These are phyloP conservation scores for Chrysanthemum lavandulifolium DNA, from an alignment of 129 eudicot genomes.

Conservation along the genomic window DNA sequence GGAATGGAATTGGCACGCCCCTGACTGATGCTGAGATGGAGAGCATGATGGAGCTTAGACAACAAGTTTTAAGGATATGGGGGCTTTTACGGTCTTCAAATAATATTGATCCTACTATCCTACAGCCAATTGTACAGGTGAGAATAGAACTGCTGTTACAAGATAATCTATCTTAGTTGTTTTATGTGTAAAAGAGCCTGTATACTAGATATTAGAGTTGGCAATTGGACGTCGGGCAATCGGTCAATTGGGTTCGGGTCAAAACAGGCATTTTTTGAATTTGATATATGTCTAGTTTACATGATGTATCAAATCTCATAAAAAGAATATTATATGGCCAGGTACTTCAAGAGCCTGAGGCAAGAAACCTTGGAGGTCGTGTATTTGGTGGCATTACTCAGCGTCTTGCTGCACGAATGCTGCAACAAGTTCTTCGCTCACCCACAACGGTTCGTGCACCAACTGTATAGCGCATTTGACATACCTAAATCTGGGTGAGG, in stretches of 20 bases:
- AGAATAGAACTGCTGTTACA: not conserved
- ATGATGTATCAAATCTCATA: constrained; percentile 11
- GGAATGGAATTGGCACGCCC: constrained; percentile 45
- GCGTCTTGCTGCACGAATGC: constrained; percentile 90
- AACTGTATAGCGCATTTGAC: constrained; percentile 23
- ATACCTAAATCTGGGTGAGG: constrained; percentile 16
- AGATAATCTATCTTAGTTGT: constrained; percentile 1
- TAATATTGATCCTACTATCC: constrained; percentile 71
- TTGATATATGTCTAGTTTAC: not conserved
- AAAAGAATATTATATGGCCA: constrained; percentile 27
- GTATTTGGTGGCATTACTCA: constrained; percentile 86
- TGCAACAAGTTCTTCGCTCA: constrained; percentile 89
- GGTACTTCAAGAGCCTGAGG: constrained; percentile 94
- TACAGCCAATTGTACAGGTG: constrained; percentile 92
- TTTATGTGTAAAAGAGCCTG: not conserved
- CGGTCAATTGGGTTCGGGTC: not conserved
- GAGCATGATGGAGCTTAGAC: constrained; percentile 82
- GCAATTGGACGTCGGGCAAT: not conserved
- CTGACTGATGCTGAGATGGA: constrained; percentile 51
- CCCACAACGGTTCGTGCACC: constrained; percentile 49
- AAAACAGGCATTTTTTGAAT: not conserved
- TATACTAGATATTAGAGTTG: not conserved
- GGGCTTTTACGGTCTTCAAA: constrained; percentile 64
- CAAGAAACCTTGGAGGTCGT: constrained; percentile 72
- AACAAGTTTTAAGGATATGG: constrained; percentile 88